Evolutionary conservation across 1,284 basidiomycete genomes (phyloP).

Genomic region (Mrakiaceae sp.): DNA sequence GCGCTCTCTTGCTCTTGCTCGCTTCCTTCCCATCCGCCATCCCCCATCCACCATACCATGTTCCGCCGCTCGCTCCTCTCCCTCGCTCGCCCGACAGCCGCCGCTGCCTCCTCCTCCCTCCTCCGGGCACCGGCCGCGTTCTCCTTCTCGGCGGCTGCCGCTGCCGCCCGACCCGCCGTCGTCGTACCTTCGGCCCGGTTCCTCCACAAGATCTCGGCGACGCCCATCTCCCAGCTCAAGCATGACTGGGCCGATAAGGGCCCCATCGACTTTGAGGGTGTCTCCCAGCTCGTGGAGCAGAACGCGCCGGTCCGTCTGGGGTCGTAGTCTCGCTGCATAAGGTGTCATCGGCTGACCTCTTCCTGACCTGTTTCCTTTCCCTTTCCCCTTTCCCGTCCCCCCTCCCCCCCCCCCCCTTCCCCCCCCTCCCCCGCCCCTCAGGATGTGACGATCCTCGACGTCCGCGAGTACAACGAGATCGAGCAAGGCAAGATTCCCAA

Average conservation of each 20-base stretch:
- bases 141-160: neutral
- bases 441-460: constrained; percentile 78
- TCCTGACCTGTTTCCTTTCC: neutral
- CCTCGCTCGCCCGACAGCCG: neutral
- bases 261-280: constrained; percentile 1
- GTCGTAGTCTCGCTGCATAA: constrained; percentile 1
- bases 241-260: constrained; percentile 13
- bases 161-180: neutral
- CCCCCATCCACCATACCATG: neutral
- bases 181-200: neutral
- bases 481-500: constrained; percentile 91
- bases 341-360: constrained; percentile 1
- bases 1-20: too few relatives aligned
- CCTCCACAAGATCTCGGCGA: neutral
- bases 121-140: neutral
- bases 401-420: too few relatives aligned
- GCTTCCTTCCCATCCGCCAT: neutral
- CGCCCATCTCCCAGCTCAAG: neutral
- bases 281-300: neutral
- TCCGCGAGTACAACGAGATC: constrained; percentile 88
- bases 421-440: constrained; percentile 27
- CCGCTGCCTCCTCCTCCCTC: neutral
- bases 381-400: neutral
- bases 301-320: neutral
- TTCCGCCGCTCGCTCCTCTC: constrained; percentile 2